Conservation (phyloP, 495 filamentous ascomycete genomes). For the Melanomma pulvis-pyrius region DNA sequence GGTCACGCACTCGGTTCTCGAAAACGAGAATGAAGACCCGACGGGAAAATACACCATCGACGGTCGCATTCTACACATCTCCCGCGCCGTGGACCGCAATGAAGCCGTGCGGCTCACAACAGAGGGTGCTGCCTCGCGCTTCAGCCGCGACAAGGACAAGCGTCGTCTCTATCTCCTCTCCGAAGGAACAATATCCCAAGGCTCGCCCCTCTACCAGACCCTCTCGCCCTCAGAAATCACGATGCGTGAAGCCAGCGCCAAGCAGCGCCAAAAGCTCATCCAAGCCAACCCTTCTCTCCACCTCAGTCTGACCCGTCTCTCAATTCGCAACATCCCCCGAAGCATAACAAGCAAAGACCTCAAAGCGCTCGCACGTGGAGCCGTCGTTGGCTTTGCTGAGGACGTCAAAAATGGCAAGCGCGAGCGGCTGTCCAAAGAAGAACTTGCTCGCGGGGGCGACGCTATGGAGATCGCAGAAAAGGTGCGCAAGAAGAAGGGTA, state of each 20-base stretch:
- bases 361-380: slow-evolving; percentile 86
- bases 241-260: slow-evolving; percentile 83
- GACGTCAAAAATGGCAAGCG: slow-evolving; percentile 79
- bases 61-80: slow-evolving; percentile 80
- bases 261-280: slow-evolving; percentile 86
- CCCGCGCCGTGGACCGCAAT: slow-evolving; percentile 78
- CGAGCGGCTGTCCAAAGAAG: slow-evolving; percentile 81
- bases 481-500: slow-evolving; percentile 76
- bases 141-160: slow-evolving; percentile 80
- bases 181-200: slow-evolving; percentile 77
- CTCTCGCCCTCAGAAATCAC: slow-evolving; percentile 80
- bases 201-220: slow-evolving; percentile 71
- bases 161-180: slow-evolving; percentile 85
- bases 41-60: slow-evolving; percentile 85
- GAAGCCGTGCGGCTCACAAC: slow-evolving; percentile 75
- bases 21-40: slow-evolving; percentile 76
- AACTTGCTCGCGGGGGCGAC: slow-evolving; percentile 72
- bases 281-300: slow-evolving; percentile 88
- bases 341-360: slow-evolving; percentile 83
- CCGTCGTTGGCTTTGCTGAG: slow-evolving; percentile 87
- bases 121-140: slow-evolving; percentile 63
- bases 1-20: slow-evolving; percentile 65
- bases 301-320: slow-evolving; percentile 88
- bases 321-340: slow-evolving; percentile 87
- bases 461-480: slow-evolving; percentile 79